Percentiles rank a stretch among this genome's conserved stretches.
phyloP scores from a whole-genome alignment of 768 basidiomycete genomes.

The Leccinum variicolor region DNA sequence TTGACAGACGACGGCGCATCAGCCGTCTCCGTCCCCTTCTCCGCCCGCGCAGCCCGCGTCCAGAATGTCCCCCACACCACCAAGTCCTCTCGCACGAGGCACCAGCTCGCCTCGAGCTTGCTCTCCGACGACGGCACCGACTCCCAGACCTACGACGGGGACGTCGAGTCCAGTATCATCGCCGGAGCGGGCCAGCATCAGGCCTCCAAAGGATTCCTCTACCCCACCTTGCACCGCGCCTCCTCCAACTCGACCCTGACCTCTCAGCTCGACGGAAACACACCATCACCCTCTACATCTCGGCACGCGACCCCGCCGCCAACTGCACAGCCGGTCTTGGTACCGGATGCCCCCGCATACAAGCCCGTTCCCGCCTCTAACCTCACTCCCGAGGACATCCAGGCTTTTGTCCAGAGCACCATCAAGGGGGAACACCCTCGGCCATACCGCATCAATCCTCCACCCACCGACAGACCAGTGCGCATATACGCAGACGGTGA shows the following conservation, averaged over 20 bases:
- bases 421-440: slow-evolving; percentile 68
- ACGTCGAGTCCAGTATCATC: slow-evolving; percentile 77
- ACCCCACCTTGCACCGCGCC: slow-evolving; percentile 34
- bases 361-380: slow-evolving; percentile 46
- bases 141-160: slow-evolving; percentile 88
- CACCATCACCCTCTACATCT: slow-evolving; percentile 17
- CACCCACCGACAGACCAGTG: slow-evolving; percentile 75
- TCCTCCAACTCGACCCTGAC: slow-evolving; percentile 56
- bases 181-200: slow-evolving; percentile 45
- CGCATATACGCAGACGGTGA: slow-evolving; percentile 92
- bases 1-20: slow-evolving; percentile 72
- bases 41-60: slow-evolving; percentile 24
- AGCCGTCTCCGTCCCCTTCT: slow-evolving; percentile 42
- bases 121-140: slow-evolving; percentile 74
- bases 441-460: slow-evolving; percentile 81
- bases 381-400: slow-evolving; percentile 75
- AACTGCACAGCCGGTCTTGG: slow-evolving; percentile 32
- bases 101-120: slow-evolving; percentile 53
- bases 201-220: slow-evolving; percentile 25
- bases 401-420: slow-evolving; percentile 68
- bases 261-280: slow-evolving; percentile 34
- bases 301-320: slow-evolving; percentile 19
- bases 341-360: slow-evolving; percentile 39
- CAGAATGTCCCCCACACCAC: slow-evolving; percentile 23
- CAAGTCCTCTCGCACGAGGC: slow-evolving; percentile 33